These are phyloP conservation scores for Thalassiosira ordinaria DNA, from an alignment of 352 stramenopile genomes.

Conservation along the genomic window DNA sequence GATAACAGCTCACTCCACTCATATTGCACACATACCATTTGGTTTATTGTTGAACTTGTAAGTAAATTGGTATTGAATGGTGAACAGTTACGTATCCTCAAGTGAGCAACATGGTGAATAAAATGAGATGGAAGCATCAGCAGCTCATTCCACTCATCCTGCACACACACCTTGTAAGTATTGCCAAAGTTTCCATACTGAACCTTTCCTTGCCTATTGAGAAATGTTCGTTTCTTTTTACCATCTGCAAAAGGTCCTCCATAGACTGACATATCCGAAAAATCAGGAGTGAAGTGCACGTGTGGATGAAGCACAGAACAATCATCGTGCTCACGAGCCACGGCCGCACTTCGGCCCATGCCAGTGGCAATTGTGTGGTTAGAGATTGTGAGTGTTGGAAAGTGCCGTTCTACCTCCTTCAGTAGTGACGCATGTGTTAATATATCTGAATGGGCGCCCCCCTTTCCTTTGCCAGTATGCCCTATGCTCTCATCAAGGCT, in stretches of 20 bases:
- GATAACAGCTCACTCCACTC: not conserved
- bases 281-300: conserved; percentile 66
- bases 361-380: conserved; percentile 32
- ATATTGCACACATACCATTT: conserved; percentile 31
- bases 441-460: conserved; percentile 50
- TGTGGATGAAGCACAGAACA: conserved; percentile 46
- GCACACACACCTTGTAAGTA: conserved; percentile 58
- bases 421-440: conserved; percentile 40
- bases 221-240: conserved; percentile 50
- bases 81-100: too few species aligned
- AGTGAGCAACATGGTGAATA: too few species aligned
- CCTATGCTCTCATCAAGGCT: conserved; percentile 33
- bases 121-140: too few species aligned
- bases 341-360: conserved; percentile 1
- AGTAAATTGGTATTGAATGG: too few species aligned
- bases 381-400: conserved; percentile 45
- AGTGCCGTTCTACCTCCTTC: conserved; percentile 49
- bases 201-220: conserved; percentile 43
- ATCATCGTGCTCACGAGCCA: conserved; percentile 14
- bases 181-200: conserved; percentile 54
- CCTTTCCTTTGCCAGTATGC: conserved; percentile 42
- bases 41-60: conserved; percentile 78
- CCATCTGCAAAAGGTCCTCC: conserved; percentile 59
- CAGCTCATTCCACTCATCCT: too few species aligned
- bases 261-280: conserved; percentile 57